These are phyloP conservation scores for Hansenula sp. DNA, from an alignment of 1,139 yeast genomes.

Conservation along the genomic window DNA sequence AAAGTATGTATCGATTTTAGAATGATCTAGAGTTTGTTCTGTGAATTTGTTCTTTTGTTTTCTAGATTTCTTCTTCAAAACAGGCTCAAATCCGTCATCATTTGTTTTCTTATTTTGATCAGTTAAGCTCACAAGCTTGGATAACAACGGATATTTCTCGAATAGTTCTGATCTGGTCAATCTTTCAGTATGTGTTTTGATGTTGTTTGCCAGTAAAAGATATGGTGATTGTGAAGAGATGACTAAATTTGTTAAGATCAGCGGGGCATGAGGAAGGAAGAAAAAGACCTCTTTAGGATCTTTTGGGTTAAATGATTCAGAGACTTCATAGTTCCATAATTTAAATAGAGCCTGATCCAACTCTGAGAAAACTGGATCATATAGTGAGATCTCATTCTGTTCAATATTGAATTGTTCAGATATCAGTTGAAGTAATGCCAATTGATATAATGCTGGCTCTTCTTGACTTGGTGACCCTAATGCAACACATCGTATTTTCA, in stretches of 20 bases:
- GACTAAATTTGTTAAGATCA: constrained; percentile 47
- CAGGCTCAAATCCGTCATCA: constrained; percentile 25
- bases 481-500: constrained; percentile 61
- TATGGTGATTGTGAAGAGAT: constrained; percentile 32
- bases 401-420: constrained; percentile 23
- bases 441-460: constrained; percentile 57
- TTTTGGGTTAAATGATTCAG: constrained; percentile 7
- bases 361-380: constrained; percentile 59
- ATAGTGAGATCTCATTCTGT: constrained; percentile 38
- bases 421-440: constrained; percentile 49
- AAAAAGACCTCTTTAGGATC: constrained; percentile 29
- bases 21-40: constrained; percentile 37
- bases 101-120: constrained; percentile 1
- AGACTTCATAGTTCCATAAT: constrained; percentile 21
- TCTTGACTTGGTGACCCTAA: constrained; percentile 63
- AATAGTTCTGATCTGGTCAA: constrained; percentile 38
- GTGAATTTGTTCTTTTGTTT: constrained; percentile 27
- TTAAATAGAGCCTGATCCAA: constrained; percentile 37
- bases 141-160: constrained; percentile 37
- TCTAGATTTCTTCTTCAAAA: constrained; percentile 27
- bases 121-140: constrained; percentile 35
- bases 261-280: constrained; percentile 76
- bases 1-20: constrained; percentile 34
- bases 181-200: constrained; percentile 50
- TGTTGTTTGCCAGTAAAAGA: constrained; percentile 44